phyloP scores from a whole-genome alignment of 164 flowering plant species.

The Stephania yunnanensis region DNA sequence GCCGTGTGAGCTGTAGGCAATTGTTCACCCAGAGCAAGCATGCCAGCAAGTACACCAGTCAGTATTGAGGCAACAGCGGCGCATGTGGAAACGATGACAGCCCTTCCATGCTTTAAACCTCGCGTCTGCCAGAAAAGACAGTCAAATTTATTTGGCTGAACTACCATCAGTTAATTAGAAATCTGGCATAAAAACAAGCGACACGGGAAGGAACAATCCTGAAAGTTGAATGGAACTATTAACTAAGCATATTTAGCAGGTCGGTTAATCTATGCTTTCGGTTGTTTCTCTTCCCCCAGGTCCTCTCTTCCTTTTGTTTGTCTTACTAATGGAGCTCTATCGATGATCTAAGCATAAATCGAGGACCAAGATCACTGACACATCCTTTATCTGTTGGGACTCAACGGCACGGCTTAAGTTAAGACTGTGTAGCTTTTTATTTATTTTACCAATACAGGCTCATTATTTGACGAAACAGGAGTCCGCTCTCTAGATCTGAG shows the following conservation, averaged over 20 bases:
- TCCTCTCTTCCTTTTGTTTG: background rate
- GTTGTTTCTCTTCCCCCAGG: too few relatives aligned
- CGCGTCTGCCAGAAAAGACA: conserved; percentile 49
- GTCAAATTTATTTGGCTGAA: background rate
- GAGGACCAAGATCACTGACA: background rate
- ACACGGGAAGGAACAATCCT: background rate
- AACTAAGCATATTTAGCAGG: too few relatives aligned
- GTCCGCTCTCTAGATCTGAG: background rate
- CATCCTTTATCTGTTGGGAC: background rate
- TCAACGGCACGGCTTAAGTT: background rate
- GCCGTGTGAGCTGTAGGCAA: conserved; percentile 73
- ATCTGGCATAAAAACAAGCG: background rate
- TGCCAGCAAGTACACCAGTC: conserved; percentile 95
- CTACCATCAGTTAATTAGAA: background rate
- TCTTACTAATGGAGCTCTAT: background rate
- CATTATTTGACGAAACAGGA: background rate
- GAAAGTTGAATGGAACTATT: background rate
- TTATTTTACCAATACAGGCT: background rate
- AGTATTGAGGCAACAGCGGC: conserved; percentile 95
- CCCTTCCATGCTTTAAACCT: conserved; percentile 96
- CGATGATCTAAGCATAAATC: background rate
- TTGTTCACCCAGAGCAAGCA: conserved; percentile 87
- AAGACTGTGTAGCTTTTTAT: background rate
- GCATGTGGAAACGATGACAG: conserved; percentile 93
- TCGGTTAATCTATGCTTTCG: too few relatives aligned